Percentiles rank a stretch among this genome's conserved stretches.
phyloP scores from a whole-genome alignment of 108 stramenopile species.

The Discostella stelligeroides region DNA sequence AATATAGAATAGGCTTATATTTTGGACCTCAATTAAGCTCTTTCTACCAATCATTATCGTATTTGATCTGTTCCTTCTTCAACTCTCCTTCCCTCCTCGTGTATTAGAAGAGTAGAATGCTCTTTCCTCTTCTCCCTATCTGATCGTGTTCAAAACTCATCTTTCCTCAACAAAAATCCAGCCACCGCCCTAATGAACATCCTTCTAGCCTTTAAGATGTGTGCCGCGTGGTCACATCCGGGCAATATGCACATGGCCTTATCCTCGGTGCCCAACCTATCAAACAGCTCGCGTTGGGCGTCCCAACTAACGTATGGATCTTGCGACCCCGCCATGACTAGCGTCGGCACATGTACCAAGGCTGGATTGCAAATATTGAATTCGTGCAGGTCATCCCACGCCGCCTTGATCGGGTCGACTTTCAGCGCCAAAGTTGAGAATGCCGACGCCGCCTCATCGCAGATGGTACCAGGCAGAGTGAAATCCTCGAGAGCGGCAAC shows the following conservation, averaged over 20 bases:
- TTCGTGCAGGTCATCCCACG: slow-evolving; percentile 80
- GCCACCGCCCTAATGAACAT: slow-evolving; percentile 41
- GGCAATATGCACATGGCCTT: slow-evolving; percentile 35
- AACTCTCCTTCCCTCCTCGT: too few relatives aligned
- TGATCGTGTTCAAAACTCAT: slow-evolving; percentile 30
- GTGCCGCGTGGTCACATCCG: slow-evolving; percentile 43
- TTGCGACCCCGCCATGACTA: slow-evolving; percentile 73
- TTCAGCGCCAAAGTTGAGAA: slow-evolving; percentile 76
- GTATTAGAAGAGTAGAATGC: slow-evolving; percentile 47
- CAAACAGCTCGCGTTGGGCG: slow-evolving; percentile 69
- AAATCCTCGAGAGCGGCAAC: slow-evolving; percentile 84
- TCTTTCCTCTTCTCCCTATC: slow-evolving; percentile 22
- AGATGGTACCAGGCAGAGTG: slow-evolving; percentile 80
- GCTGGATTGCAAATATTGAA: slow-evolving; percentile 86
- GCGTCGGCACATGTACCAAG: slow-evolving; percentile 68
- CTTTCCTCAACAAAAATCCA: slow-evolving; percentile 42
- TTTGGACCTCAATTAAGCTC: too few relatives aligned
- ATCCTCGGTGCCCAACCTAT: slow-evolving; percentile 58
- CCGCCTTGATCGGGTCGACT: slow-evolving; percentile 81
- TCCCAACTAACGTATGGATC: slow-evolving; percentile 77
- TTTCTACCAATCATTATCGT: too few relatives aligned
- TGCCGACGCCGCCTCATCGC: slow-evolving; percentile 65
- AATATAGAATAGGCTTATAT: too few relatives aligned
- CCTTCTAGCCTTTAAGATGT: slow-evolving; percentile 42
- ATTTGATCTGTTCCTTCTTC: slow-evolving; percentile 40